Evolutionary conservation across 2,329 filamentous ascomycete genomes (phyloP), one percentile per base, ranked within the genome.

Genomic region (Thelonectria rubi): DNA sequence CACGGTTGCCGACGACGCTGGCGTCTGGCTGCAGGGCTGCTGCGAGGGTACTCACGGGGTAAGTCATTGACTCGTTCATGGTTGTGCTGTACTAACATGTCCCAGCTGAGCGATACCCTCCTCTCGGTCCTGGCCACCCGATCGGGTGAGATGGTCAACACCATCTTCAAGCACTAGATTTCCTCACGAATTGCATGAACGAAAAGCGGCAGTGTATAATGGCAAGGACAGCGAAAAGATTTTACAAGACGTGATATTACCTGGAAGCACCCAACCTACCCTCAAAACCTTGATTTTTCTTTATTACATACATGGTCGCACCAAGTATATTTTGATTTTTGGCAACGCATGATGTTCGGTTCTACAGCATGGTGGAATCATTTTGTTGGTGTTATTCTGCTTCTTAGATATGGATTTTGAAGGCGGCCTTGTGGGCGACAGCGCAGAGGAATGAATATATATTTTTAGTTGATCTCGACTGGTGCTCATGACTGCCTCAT

Each of bases 1-100:
- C 30, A 83, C 85, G 49, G 90, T 98, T 34, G 84, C 87, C n/a
- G 74, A 83, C 0, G 87, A 89, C 46, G 90, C 92, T 14, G 94
- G 94, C 3, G 83, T 98, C 60, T 98, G 92, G 90, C 82, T 98
- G 70, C 95, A 98, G 76, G 94, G 94, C 32, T 97, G 94, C 80
- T 96, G 93, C 75, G 94, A 98, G 81, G 88, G 84, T 64, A 97
- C 93, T 34, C 94, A 98, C 77, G 94, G 94, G 62, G 91, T 94
- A 85, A 88, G 91, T 88, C 59, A 17, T 52, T 34, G 32, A 2
- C 26, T 15, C 26, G 18, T 8, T n/a, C 21, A 54, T n/a, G 9
- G 48, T 43, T 55, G 63, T 30, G 15, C 5, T 15, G 34, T 24
- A 20, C 14, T 8, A 37, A 55, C 48, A 15, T 42, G 20, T 61